Evolutionary conservation across 176 grass and related monocot genomes (phyloP).

Genomic region (Carex cristatella): DNA sequence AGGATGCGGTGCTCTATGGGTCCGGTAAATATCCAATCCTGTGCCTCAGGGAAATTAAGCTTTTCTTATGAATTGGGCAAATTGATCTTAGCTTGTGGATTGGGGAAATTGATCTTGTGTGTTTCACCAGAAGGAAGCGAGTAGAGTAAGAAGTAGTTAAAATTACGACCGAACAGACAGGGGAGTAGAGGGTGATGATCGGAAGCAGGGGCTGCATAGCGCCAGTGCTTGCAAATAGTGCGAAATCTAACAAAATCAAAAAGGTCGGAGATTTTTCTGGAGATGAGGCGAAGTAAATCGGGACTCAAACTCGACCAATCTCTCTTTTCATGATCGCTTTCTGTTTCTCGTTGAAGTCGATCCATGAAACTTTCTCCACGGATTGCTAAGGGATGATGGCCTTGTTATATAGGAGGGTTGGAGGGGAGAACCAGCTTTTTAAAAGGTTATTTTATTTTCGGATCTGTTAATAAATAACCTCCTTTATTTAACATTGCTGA

Average conservation of each 20-base stretch:
- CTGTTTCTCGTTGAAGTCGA: neutral
- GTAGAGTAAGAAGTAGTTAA: neutral
- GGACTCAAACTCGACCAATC: neutral
- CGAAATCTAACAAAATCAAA: neutral
- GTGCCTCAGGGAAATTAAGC: neutral
- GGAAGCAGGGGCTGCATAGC: neutral
- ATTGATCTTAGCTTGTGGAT: neutral
- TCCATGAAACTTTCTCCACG: neutral
- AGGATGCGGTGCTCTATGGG: neutral
- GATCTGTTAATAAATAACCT: too few relatives aligned
- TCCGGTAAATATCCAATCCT: neutral
- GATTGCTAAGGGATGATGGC: neutral
- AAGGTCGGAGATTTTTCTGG: neutral
- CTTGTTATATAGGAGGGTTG: neutral
- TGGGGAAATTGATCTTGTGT: too few relatives aligned
- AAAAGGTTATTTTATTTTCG: too few relatives aligned
- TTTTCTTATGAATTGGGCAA: neutral
- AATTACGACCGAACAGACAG: neutral
- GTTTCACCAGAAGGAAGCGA: neutral
- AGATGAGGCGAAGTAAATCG: neutral
- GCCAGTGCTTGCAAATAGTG: neutral
- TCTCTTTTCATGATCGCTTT: neutral
- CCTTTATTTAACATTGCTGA: too few relatives aligned
- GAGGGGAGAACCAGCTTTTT: neutral
- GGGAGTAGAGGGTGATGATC: neutral